Percentiles rank a stretch among this genome's conserved stretches.
These are phyloP conservation scores for Guillardia theta DNA, from an alignment of 78 protist species.

Conservation along the genomic window DNA sequence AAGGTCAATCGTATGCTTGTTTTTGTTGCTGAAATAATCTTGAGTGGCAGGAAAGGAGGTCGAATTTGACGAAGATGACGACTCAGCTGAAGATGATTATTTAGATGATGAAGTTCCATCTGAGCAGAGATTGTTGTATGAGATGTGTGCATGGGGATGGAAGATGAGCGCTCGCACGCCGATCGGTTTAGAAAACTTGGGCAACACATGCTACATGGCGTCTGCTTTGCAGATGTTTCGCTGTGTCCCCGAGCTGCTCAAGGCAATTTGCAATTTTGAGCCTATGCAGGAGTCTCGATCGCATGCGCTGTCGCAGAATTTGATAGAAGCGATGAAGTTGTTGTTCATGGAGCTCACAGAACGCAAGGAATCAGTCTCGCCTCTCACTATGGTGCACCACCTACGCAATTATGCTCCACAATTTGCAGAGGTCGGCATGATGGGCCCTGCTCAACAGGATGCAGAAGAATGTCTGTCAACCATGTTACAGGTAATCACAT, in stretches of 20 bases:
- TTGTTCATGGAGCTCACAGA: neutral
- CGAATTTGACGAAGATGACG: neutral
- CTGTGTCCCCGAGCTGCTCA: neutral
- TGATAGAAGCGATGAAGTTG: neutral
- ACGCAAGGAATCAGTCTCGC: neutral
- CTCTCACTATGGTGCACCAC: neutral
- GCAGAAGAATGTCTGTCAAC: neutral
- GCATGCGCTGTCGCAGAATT: neutral
- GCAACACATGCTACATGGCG: conserved; percentile 34
- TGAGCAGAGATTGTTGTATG: too few species aligned
- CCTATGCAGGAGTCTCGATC: neutral
- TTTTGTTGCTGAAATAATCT: too few species aligned
- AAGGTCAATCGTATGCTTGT: too few species aligned
- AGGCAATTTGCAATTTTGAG: neutral
- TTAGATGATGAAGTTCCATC: too few species aligned
- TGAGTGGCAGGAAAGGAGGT: neutral
- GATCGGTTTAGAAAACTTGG: neutral
- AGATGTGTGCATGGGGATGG: neutral
- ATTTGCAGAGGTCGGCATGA: neutral
- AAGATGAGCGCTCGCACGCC: neutral
- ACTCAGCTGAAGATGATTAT: too few species aligned
- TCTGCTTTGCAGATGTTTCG: neutral
- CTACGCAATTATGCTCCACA: neutral
- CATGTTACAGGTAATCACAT: neutral
- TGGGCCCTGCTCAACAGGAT: neutral